Evolutionary conservation across 2,329 filamentous ascomycete genomes (phyloP).

Genomic region (Colletotrichum cordylinicola): DNA sequence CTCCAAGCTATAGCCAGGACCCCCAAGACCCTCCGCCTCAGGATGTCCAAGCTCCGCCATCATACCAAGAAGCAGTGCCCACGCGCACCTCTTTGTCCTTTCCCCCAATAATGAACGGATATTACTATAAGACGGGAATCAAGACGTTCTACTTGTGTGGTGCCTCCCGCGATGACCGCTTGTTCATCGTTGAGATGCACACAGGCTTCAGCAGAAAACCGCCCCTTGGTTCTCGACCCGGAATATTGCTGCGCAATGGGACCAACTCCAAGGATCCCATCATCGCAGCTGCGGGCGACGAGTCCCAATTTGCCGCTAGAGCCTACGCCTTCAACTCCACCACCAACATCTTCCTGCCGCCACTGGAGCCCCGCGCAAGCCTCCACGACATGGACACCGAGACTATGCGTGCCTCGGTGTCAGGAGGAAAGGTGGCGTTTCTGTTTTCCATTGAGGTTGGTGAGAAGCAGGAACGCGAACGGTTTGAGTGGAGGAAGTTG

Average conservation of each 20-base stretch:
- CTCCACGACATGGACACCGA: not conserved
- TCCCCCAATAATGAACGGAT: not conserved
- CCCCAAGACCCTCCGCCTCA: not conserved
- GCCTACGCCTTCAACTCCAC: not conserved
- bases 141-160: not conserved
- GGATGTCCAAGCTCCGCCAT: not conserved
- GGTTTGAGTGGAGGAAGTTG: not conserved
- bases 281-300: not conserved
- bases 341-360: rapidly evolving
- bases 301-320: rapidly evolving
- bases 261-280: not conserved
- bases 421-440: rapidly evolving
- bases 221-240: not conserved
- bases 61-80: not conserved
- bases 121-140: not conserved
- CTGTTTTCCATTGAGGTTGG: not conserved
- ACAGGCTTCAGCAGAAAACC: not conserved
- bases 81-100: not conserved
- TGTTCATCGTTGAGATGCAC: not conserved
- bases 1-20: not conserved
- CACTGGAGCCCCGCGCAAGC: not conserved
- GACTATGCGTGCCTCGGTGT: not conserved
- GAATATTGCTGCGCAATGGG: not conserved
- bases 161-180: not conserved
- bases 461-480: not conserved